These are phyloP conservation scores for Vaccinium vitisidaea DNA, from an alignment of 148 eudicot species.

Conservation along the genomic window DNA sequence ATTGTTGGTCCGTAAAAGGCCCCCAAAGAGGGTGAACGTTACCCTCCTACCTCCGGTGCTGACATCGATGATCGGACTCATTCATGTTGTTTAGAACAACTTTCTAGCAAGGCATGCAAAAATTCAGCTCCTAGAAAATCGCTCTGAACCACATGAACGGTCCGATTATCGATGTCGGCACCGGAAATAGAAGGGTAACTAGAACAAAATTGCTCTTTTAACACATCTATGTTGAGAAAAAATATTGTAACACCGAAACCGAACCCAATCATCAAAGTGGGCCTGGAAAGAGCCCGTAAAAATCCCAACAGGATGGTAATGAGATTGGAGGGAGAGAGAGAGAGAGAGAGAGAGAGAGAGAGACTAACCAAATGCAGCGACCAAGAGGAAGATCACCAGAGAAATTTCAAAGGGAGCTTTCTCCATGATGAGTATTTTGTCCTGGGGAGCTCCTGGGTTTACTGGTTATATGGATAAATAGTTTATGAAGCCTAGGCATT, in stretches of 20 bases:
- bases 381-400: slow-evolving; percentile 4
- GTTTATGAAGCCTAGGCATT: not conserved
- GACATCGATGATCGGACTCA: no score
- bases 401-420: not conserved
- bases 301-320: not conserved
- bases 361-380: not conserved
- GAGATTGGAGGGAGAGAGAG: not conserved
- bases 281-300: not conserved
- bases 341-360: not conserved
- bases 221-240: not conserved
- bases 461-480: not conserved
- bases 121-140: no score
- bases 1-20: not conserved
- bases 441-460: not conserved
- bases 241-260: not conserved
- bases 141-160: no score
- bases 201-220: no score
- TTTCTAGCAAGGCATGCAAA: no score
- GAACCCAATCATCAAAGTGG: not conserved
- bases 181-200: no score
- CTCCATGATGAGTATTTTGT: slow-evolving; percentile 1
- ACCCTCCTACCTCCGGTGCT: no score
- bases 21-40: no score
- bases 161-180: no score
- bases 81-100: no score